Evolutionary conservation across 176 grass and related monocot genomes (phyloP).

Genomic region (maize (Zea mays)): Zm-B73-REFERENCE-NAM-5.0 NC_050104.1:127130001-127130500

Average conservation of each 20-base stretch:
- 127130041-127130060: background rate
- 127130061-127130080: background rate
- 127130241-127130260: too few species aligned
- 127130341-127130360: background rate
- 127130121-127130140: slow-evolving; percentile 8
- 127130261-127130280: too few species aligned
- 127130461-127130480: background rate
- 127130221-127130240: too few species aligned
- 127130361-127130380: slow-evolving; percentile 15
- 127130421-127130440: slow-evolving; percentile 7
- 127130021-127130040: background rate
- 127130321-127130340: background rate
- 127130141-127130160: too few species aligned
- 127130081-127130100: background rate
- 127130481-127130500: background rate
- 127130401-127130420: slow-evolving; percentile 26
- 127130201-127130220: too few species aligned
- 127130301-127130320: too few species aligned
- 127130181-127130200: too few species aligned
- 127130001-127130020: background rate
- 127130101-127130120: background rate
- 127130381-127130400: background rate
- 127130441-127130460: background rate
- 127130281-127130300: too few species aligned
- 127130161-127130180: too few species aligned